These are phyloP conservation scores for Cylindrodendrum hubeiense DNA, from an alignment of 2,329 filamentous ascomycete species.

Conservation along the genomic window DNA sequence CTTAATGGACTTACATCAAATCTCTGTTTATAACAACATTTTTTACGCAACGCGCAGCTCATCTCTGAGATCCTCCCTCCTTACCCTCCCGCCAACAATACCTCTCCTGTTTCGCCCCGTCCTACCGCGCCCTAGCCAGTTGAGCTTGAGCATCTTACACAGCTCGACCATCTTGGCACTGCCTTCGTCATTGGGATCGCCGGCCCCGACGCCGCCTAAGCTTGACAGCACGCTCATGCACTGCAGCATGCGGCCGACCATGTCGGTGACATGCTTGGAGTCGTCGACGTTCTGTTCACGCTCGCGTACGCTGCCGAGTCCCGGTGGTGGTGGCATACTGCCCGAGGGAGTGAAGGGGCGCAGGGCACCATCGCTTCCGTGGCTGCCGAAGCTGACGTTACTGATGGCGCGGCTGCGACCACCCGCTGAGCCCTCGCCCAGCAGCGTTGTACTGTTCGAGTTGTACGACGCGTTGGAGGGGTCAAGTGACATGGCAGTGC, in stretches of 20 bases:
- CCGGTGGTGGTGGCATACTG: constrained; percentile 34
- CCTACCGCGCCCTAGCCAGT: constrained; percentile 92
- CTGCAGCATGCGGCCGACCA: constrained; percentile 94
- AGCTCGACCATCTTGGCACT: constrained; percentile 86
- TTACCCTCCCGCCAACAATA: constrained; percentile 79
- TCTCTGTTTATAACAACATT: background rate
- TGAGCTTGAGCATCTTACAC: constrained; percentile 90
- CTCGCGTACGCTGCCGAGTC: constrained; percentile 60
- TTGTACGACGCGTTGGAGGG: constrained; percentile 83
- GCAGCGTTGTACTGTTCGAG: constrained; percentile 81
- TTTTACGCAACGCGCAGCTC: constrained; percentile 55
- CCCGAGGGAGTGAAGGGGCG: constrained; percentile 65
- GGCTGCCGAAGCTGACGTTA: constrained; percentile 79
- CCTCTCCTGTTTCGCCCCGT: constrained; percentile 91
- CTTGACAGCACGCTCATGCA: constrained; percentile 92
- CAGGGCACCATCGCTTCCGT: constrained; percentile 59
- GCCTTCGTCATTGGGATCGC: constrained; percentile 73
- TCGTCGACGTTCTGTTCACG: constrained; percentile 73
- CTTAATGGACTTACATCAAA: background rate
- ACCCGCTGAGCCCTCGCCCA: constrained; percentile 72
- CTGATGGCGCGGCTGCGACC: constrained; percentile 84
- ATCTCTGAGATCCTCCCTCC: constrained; percentile 57
- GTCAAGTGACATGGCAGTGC: constrained; percentile 82
- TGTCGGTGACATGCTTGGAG: constrained; percentile 88
- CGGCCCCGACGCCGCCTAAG: constrained; percentile 66